Conservation (phyloP, 352 stramenopile genomes). For the Pythium folliculosum region DNA sequence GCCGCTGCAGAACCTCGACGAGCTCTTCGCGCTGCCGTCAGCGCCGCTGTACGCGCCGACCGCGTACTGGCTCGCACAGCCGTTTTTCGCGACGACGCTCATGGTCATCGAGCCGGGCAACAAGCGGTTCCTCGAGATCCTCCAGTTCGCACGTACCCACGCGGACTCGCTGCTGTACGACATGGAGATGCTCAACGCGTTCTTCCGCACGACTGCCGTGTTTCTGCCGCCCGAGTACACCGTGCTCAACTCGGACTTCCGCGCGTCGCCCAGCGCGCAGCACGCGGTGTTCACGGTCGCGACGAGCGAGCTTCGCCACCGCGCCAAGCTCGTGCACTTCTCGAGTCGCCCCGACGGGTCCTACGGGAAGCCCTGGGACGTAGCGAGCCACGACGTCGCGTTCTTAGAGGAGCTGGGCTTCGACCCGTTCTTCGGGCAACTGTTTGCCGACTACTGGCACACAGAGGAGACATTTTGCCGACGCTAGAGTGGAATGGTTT, state of each 20-base stretch:
- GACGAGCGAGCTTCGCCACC: constrained; percentile 12
- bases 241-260: constrained; percentile 41
- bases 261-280: constrained; percentile 1
- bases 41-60: constrained; percentile 32
- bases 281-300: constrained; percentile 11
- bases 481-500: not conserved
- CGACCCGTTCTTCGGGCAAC: constrained; percentile 26
- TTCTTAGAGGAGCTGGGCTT: constrained; percentile 10
- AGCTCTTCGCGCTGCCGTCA: constrained; percentile 29
- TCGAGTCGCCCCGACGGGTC: constrained; percentile 22
- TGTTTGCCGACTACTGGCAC: constrained; percentile 33
- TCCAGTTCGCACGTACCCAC: constrained; percentile 24
- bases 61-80: constrained; percentile 35
- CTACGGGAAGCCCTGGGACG: constrained; percentile 26
- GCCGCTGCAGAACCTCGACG: constrained; percentile 36
- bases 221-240: constrained; percentile 31
- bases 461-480: constrained; percentile 24
- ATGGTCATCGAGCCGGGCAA: constrained; percentile 36
- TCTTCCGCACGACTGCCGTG: constrained; percentile 24
- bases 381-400: constrained; percentile 17
- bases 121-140: constrained; percentile 23
- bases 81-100: constrained; percentile 36
- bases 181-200: constrained; percentile 40
- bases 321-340: constrained; percentile 26
- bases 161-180: constrained; percentile 23